These are phyloP conservation scores for Eragrostis nindensis DNA, from an alignment of 176 grass and related monocot genomes.

Conservation along the genomic window DNA sequence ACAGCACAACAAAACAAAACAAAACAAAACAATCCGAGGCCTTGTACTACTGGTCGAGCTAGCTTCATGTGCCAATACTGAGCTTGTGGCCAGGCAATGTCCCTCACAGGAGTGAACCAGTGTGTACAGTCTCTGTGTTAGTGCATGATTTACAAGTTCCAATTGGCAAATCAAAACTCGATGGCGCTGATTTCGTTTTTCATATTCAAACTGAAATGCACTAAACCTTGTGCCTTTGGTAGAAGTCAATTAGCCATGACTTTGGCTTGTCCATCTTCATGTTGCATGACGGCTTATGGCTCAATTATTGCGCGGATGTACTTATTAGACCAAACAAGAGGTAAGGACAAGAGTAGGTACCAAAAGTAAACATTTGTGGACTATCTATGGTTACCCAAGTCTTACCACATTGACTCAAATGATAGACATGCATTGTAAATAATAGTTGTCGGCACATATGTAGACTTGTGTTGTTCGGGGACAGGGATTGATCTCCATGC, in stretches of 20 bases:
- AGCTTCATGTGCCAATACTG: not conserved
- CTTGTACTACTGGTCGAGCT: not conserved
- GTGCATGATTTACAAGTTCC: too few relatives aligned
- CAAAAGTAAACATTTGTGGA: not conserved
- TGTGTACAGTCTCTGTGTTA: too few relatives aligned
- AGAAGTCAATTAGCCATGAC: not conserved
- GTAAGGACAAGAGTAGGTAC: slow-evolving; percentile 31
- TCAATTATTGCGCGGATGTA: not conserved
- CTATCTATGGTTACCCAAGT: not conserved
- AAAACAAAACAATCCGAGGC: slow-evolving; percentile 3
- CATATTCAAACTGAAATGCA: too few relatives aligned
- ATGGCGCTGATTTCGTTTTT: too few relatives aligned
- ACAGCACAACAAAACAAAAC: not conserved
- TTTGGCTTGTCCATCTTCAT: not conserved
- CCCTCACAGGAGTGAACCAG: too few relatives aligned
- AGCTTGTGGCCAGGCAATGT: not conserved
- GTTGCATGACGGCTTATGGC: not conserved
- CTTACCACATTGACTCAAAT: slow-evolving; percentile 26
- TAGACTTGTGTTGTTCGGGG: not conserved
- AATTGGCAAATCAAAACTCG: too few relatives aligned
- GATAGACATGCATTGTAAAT: not conserved
- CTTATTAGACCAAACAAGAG: slow-evolving; percentile 5
- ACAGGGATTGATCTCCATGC: slow-evolving; percentile 18
- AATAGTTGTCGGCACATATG: not conserved
- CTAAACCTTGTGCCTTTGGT: not conserved